These are phyloP conservation scores for Cudoniella acicularis DNA, from an alignment of 495 filamentous ascomycete genomes.

Conservation along the genomic window DNA sequence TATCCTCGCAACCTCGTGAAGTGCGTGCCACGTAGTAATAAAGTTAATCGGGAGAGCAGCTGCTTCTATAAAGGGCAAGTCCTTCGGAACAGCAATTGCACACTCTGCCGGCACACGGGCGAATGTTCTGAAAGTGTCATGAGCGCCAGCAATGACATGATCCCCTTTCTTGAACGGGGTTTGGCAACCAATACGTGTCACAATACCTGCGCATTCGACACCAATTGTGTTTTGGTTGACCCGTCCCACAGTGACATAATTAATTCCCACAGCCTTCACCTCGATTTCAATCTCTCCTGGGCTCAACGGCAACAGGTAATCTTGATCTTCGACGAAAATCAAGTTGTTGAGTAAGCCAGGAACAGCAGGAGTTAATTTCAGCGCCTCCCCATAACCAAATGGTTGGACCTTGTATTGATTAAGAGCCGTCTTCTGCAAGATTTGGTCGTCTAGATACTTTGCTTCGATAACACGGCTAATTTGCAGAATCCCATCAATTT, in stretches of 20 bases:
- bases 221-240: conserved; percentile 38
- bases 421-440: background rate
- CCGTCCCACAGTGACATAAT: conserved; percentile 46
- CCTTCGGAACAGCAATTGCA: conserved; percentile 40
- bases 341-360: conserved; percentile 22
- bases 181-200: conserved; percentile 46
- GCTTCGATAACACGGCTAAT: conserved; percentile 24
- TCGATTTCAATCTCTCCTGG: conserved; percentile 37
- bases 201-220: conserved; percentile 48
- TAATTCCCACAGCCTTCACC: conserved; percentile 39
- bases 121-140: conserved; percentile 39
- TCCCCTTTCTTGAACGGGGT: conserved; percentile 44
- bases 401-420: background rate
- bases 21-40: conserved; percentile 52
- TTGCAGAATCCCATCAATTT: conserved; percentile 21
- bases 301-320: conserved; percentile 1
- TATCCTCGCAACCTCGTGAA: conserved; percentile 41
- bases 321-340: conserved; percentile 15
- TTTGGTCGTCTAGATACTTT: background rate
- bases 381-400: background rate
- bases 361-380: conserved; percentile 3
- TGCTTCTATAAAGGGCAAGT: conserved; percentile 47
- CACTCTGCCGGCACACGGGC: conserved; percentile 34
- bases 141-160: conserved; percentile 41
- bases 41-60: conserved; percentile 55